A percentile compares a stretch with the other conserved stretches of the same genome.
Evolutionary conservation across 1,139 yeast genomes (phyloP).

Genomic region (Yamadazyma mexicana): DNA sequence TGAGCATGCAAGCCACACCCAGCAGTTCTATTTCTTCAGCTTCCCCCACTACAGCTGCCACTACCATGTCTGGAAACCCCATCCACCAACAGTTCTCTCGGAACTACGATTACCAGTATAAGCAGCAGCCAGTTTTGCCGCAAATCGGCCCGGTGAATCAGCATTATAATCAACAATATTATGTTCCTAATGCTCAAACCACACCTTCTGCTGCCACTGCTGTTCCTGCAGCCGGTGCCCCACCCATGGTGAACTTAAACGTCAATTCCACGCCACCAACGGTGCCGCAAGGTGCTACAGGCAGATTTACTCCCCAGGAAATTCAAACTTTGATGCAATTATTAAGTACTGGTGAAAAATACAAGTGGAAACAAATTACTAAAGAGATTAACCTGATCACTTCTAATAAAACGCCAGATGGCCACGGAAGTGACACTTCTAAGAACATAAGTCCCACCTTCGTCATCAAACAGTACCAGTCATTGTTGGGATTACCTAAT

Average conservation of each 20-base stretch:
- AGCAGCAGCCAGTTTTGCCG: constrained; percentile 8
- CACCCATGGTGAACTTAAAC: background rate
- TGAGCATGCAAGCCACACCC: constrained; percentile 1
- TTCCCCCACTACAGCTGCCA: constrained; percentile 2
- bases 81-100: background rate
- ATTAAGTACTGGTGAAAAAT: constrained; percentile 42
- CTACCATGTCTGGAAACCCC: background rate
- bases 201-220: too few relatives aligned
- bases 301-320: constrained; percentile 38
- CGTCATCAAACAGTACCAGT: constrained; percentile 45
- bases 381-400: constrained; percentile 36
- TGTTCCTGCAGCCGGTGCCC: background rate
- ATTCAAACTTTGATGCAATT: constrained; percentile 40
- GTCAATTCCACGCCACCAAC: background rate
- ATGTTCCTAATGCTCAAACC: background rate
- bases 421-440: constrained; percentile 12
- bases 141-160: constrained; percentile 4
- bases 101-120: constrained; percentile 9
- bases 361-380: constrained; percentile 50
- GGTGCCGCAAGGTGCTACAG: constrained; percentile 3
- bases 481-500: constrained; percentile 42
- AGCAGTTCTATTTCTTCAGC: background rate
- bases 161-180: constrained; percentile 1
- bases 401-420: constrained; percentile 10
- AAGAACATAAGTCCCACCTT: constrained; percentile 47